Conservation (phyloP, 1,284 basidiomycete species). For the Leccinum huronense region DNA sequence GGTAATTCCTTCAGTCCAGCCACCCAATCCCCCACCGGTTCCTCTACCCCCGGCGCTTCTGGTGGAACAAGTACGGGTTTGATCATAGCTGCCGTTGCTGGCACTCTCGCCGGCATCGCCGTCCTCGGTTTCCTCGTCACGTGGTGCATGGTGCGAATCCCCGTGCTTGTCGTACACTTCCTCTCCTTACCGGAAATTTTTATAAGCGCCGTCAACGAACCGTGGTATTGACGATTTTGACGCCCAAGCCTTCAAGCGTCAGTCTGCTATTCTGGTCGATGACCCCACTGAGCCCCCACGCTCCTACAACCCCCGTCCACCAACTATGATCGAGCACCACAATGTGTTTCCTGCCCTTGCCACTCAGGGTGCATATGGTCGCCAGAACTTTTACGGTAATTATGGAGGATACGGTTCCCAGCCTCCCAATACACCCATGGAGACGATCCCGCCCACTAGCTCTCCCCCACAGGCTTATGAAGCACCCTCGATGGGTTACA, state of each 20-base stretch:
- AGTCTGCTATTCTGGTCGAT: slow-evolving; percentile 56
- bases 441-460: slow-evolving; percentile 16
- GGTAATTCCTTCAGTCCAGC: slow-evolving; percentile 6
- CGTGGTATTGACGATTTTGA: slow-evolving; percentile 49
- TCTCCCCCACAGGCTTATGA: slow-evolving; percentile 23
- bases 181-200: slow-evolving; percentile 10
- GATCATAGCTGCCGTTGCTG: slow-evolving; percentile 55
- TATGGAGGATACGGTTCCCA: slow-evolving; percentile 42
- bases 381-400: slow-evolving; percentile 32
- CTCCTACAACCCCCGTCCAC: slow-evolving; percentile 47
- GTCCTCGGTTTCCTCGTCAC: slow-evolving; percentile 47
- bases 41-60: slow-evolving; percentile 25
- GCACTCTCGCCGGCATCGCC: slow-evolving; percentile 48
- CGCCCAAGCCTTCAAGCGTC: slow-evolving; percentile 52
- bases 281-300: slow-evolving; percentile 39
- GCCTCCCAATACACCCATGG: slow-evolving; percentile 26
- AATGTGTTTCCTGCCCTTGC: slow-evolving; percentile 29
- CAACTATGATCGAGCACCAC: slow-evolving; percentile 56
- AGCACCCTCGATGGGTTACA: slow-evolving; percentile 18
- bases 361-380: slow-evolving; percentile 21
- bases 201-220: slow-evolving; percentile 46
- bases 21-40: slow-evolving; percentile 18
- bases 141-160: slow-evolving; percentile 50
- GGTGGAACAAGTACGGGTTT: slow-evolving; percentile 38
- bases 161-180: neutral